Conservation (phyloP, 2,329 filamentous ascomycete species). For the Aspergillus sp. region DNA sequence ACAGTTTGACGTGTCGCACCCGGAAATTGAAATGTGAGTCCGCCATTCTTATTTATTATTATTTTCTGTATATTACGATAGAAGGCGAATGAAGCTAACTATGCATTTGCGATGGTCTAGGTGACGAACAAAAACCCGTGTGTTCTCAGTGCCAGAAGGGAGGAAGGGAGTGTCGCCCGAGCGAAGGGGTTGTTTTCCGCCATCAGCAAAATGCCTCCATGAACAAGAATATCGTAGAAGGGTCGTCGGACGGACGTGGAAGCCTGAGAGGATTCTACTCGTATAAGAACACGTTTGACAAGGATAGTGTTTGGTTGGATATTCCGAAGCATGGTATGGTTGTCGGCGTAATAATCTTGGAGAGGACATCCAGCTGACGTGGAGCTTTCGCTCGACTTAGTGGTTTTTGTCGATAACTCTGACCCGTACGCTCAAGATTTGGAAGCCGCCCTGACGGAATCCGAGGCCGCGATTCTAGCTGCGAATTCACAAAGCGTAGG, state of each 20-base stretch:
- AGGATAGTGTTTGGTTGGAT: conserved; percentile 62
- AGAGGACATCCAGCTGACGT: not conserved
- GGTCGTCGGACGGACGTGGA: conserved; percentile 36
- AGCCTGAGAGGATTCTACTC: conserved; percentile 62
- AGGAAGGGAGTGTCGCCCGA: conserved; percentile 59
- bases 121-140: conserved; percentile 59
- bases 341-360: not conserved
- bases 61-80: not conserved
- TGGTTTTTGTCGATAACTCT: conserved; percentile 62
- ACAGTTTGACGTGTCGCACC: conserved; percentile 56
- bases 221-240: conserved; percentile 53
- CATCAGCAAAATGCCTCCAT: conserved; percentile 70
- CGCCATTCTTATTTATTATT: not conserved
- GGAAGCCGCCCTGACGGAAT: conserved; percentile 34
- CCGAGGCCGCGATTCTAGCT: conserved; percentile 29
- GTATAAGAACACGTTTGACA: conserved; percentile 65
- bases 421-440: conserved; percentile 60
- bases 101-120: conserved; percentile 16
- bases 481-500: conserved; percentile 29
- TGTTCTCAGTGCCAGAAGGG: conserved; percentile 64
- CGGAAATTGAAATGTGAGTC: conserved; percentile 61
- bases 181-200: conserved; percentile 64
- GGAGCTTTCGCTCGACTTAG: conserved; percentile 29
- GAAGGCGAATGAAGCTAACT: conserved; percentile 2
- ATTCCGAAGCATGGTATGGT: conserved; percentile 57